Percentiles rank a stretch among this genome's conserved stretches.
These are phyloP conservation scores for Talaromyces sp. DNA, from an alignment of 2,329 filamentous ascomycete species.

Conservation along the genomic window DNA sequence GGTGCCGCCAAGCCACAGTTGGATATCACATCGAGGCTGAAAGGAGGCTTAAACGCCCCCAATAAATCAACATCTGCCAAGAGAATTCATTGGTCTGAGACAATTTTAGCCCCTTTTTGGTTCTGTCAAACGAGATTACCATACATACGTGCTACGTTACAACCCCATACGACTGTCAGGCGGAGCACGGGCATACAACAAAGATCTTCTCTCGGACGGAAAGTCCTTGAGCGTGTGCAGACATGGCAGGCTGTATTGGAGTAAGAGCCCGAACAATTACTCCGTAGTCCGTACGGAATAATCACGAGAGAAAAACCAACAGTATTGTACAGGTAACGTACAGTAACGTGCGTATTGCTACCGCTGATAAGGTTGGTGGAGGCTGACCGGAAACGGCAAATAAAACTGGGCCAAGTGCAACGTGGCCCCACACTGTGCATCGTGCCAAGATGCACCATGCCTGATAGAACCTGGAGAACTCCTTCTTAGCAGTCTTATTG, in stretches of 20 bases:
- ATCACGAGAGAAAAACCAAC: not conserved
- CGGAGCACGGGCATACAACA: no score
- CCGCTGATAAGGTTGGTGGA: not conserved
- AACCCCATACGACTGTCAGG: no score
- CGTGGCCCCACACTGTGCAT: not conserved
- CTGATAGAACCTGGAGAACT: not conserved
- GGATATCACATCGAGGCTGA: not conserved
- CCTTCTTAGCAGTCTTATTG: not conserved
- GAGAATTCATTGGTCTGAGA: not conserved
- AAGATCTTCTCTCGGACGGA: no score
- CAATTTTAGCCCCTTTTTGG: not conserved
- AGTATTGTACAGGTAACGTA: not conserved
- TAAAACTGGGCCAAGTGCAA: not conserved
- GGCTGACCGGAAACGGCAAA: constrained; percentile 1
- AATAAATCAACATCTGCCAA: not conserved
- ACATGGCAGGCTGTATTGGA: no score
- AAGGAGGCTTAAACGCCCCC: constrained; percentile 1
- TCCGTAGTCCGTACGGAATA: constrained; percentile 1
- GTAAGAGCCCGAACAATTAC: not conserved
- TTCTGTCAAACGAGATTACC: not conserved
- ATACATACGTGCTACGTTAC: not conserved
- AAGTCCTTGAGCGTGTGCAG: no score
- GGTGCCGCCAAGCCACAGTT: not conserved
- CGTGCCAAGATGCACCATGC: not conserved
- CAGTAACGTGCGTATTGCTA: no score